Conservation (phyloP, 345 rosid genomes). For the Populus ilicifolia region DNA sequence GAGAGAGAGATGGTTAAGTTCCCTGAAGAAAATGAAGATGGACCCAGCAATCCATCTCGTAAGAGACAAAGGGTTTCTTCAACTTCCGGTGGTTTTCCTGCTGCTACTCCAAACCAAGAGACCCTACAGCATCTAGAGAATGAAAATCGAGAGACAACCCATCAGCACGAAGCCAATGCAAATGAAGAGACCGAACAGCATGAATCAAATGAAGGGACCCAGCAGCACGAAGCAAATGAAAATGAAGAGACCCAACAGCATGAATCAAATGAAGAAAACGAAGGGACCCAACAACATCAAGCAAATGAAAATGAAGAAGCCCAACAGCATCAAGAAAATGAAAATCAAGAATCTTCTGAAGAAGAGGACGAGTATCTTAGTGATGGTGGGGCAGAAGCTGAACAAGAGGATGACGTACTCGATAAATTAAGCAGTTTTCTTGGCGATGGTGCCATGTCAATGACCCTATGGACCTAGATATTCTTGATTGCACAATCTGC, state of each 20-base stretch:
- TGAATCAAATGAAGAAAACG: not conserved
- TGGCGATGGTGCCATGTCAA: slow-evolving; percentile 11
- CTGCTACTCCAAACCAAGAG: too few relatives aligned
- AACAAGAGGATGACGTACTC: not conserved
- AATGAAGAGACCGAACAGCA: too few relatives aligned
- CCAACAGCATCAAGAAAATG: not conserved
- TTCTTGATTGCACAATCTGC: slow-evolving; percentile 55
- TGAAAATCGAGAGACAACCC: too few relatives aligned
- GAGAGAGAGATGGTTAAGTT: slow-evolving; percentile 27
- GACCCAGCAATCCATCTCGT: slow-evolving; percentile 22
- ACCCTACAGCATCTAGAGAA: too few relatives aligned
- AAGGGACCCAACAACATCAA: too few relatives aligned
- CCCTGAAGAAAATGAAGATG: slow-evolving; percentile 34
- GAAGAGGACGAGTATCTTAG: slow-evolving; percentile 5
- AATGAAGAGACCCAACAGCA: too few relatives aligned
- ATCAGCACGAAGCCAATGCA: too few relatives aligned
- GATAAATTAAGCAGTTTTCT: too few relatives aligned
- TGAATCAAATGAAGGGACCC: too few relatives aligned
- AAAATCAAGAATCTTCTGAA: not conserved
- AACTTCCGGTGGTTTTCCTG: too few relatives aligned
- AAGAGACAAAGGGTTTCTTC: slow-evolving; percentile 25
- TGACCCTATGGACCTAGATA: slow-evolving; percentile 48
- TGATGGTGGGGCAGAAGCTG: not conserved
- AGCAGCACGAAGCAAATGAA: too few relatives aligned
- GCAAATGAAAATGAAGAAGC: too few relatives aligned